Conservation (phyloP, 1,139 yeast genomes). For the Diutina ranongensis region DNA sequence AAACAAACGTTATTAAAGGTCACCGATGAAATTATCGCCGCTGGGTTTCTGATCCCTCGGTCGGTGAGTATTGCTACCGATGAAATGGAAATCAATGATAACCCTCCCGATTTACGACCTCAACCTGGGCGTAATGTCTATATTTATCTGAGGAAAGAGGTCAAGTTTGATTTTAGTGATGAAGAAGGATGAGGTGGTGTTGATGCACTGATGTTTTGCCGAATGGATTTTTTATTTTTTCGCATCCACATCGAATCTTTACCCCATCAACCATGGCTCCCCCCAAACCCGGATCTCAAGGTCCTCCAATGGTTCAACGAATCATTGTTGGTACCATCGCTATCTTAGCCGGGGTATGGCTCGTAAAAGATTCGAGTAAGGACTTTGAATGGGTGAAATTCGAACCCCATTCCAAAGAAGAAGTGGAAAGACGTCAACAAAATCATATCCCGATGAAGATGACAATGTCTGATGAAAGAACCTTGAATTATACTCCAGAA, state of each 20-base stretch:
- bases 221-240: neutral
- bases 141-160: conserved; percentile 46
- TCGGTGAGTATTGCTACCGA: conserved; percentile 16
- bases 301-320: conserved; percentile 26
- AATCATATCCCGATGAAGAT: conserved; percentile 23
- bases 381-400: conserved; percentile 31
- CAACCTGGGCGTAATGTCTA: conserved; percentile 32
- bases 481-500: conserved; percentile 34
- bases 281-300: conserved; percentile 13
- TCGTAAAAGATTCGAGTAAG: conserved; percentile 23
- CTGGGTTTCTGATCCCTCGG: conserved; percentile 48
- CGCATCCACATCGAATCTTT: neutral
- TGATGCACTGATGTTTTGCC: neutral
- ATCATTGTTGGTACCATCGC: conserved; percentile 30
- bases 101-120: neutral
- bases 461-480: conserved; percentile 23
- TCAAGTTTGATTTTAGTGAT: conserved; percentile 20
- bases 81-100: neutral
- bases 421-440: conserved; percentile 25
- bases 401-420: conserved; percentile 29
- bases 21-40: conserved; percentile 48
- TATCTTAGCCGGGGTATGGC: conserved; percentile 21
- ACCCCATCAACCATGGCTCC: neutral
- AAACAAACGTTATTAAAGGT: conserved; percentile 21
- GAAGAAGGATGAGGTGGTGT: neutral